phyloP scores from a whole-genome alignment of 2,329 filamentous ascomycete species.

The Passalora sequoiae region DNA sequence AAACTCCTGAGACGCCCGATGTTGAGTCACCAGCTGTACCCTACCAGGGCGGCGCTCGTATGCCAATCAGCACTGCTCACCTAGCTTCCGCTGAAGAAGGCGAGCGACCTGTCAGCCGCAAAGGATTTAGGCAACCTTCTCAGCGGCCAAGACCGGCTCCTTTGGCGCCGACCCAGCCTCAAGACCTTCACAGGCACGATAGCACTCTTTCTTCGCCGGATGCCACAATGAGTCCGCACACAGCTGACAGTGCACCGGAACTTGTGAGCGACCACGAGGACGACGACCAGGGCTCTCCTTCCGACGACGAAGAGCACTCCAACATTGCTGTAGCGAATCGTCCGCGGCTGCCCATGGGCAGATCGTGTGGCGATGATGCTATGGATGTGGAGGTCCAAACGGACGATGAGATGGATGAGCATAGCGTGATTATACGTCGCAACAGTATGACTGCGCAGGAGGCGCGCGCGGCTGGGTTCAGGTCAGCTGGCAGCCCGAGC shows the following conservation, averaged over 20 bases:
- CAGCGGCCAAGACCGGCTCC: conserved; percentile 32
- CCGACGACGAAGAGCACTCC: conserved; percentile 29
- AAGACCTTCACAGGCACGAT: conserved; percentile 14
- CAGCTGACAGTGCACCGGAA: conserved; percentile 46
- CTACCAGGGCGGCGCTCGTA: conserved; percentile 18
- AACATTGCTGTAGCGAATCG: conserved; percentile 25
- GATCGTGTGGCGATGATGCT: conserved; percentile 26
- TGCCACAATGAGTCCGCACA: conserved; percentile 42
- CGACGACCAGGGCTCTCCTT: conserved; percentile 37
- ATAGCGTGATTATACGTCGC: conserved; percentile 33
- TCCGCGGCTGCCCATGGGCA: conserved; percentile 19
- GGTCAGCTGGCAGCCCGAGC: conserved; percentile 20
- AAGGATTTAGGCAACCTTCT: conserved; percentile 26
- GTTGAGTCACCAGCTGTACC: conserved; percentile 21
- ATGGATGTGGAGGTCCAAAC: conserved; percentile 35
- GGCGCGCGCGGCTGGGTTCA: conserved; percentile 17
- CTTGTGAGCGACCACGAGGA: conserved; percentile 49
- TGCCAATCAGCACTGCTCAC: conserved; percentile 1
- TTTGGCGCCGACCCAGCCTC: conserved; percentile 21
- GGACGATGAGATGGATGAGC: conserved; percentile 33
- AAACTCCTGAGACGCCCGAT: conserved; percentile 23
- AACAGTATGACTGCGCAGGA: conserved; percentile 30
- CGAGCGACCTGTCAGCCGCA: conserved; percentile 26
- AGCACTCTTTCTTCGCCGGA: conserved; percentile 30
- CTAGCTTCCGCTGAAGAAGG: conserved; percentile 12